A percentile compares a stretch with the other conserved stretches of the same genome.
Conservation (phyloP, 2,329 filamentous ascomycete species). For the Fusarium chuoi region DNA sequence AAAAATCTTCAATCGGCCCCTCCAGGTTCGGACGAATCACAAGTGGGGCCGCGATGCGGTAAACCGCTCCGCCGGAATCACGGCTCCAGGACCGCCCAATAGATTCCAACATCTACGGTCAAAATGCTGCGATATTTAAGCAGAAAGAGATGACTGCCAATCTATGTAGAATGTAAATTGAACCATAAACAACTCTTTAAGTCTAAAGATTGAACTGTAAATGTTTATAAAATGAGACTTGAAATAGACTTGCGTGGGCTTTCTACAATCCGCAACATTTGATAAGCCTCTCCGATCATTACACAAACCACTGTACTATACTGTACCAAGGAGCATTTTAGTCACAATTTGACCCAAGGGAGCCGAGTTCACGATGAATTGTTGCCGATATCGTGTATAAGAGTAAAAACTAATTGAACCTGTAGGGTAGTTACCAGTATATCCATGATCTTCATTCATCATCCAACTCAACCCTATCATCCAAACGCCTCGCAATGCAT, state of each 20-base stretch:
- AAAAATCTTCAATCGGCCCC: constrained; percentile 2
- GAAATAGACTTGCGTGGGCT: too few species aligned
- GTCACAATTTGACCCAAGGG: background rate
- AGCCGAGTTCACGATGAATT: background rate
- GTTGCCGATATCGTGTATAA: background rate
- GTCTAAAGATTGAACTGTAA: background rate
- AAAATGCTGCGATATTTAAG: background rate
- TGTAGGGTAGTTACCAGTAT: background rate
- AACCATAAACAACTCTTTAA: too few species aligned
- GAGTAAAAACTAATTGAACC: background rate
- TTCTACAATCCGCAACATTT: background rate
- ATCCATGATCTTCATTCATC: background rate
- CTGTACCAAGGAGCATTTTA: background rate
- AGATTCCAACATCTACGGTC: background rate
- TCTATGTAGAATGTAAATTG: too few species aligned
- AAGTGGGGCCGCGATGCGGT: constrained; percentile 9
- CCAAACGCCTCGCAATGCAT: constrained; percentile 12
- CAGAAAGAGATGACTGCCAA: background rate
- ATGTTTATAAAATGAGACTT: too few species aligned
- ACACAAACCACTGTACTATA: too few species aligned
- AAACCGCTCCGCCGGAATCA: constrained; percentile 7
- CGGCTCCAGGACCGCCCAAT: background rate
- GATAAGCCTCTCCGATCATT: background rate
- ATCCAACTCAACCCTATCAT: background rate
- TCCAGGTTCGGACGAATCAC: background rate